Conservation (phyloP, 495 filamentous ascomycete genomes). For the Cryomyces minteri region DNA sequence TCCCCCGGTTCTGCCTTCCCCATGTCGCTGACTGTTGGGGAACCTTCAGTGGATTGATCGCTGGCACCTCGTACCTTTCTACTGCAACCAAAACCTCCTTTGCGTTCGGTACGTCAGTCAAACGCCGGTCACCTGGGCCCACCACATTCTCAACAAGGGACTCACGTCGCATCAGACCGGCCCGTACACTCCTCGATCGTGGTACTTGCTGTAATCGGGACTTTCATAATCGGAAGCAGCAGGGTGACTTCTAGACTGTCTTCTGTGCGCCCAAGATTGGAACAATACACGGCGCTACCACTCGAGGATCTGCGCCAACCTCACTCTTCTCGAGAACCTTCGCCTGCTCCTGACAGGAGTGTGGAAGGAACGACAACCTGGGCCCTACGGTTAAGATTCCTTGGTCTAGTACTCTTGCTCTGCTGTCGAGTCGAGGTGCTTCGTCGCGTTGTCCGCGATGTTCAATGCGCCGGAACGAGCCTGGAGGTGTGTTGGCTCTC, state of each 20-base stretch:
- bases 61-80: neutral
- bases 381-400: slow-evolving; percentile 5
- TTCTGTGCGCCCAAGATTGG: neutral
- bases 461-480: slow-evolving; percentile 10
- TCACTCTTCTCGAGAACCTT: slow-evolving; percentile 2
- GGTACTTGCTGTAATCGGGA: slow-evolving; percentile 9
- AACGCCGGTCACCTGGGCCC: neutral
- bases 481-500: slow-evolving; percentile 2
- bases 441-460: slow-evolving; percentile 6
- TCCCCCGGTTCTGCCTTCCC: no score
- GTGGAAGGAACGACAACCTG: neutral
- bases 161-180: slow-evolving; percentile 12
- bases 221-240: slow-evolving; percentile 5
- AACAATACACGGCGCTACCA: slow-evolving; percentile 7
- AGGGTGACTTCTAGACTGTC: slow-evolving; percentile 1
- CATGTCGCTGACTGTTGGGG: no score
- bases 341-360: neutral
- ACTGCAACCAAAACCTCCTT: neutral
- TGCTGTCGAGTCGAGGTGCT: slow-evolving; percentile 12
- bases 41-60: slow-evolving; percentile 1
- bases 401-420: slow-evolving; percentile 10
- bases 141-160: neutral
- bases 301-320: slow-evolving; percentile 2
- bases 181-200: slow-evolving; percentile 15
- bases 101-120: neutral